Base-by-base conservation (phyloP, 2,329 filamentous ascomycete species). In the Ophiostoma australiae region DNA sequence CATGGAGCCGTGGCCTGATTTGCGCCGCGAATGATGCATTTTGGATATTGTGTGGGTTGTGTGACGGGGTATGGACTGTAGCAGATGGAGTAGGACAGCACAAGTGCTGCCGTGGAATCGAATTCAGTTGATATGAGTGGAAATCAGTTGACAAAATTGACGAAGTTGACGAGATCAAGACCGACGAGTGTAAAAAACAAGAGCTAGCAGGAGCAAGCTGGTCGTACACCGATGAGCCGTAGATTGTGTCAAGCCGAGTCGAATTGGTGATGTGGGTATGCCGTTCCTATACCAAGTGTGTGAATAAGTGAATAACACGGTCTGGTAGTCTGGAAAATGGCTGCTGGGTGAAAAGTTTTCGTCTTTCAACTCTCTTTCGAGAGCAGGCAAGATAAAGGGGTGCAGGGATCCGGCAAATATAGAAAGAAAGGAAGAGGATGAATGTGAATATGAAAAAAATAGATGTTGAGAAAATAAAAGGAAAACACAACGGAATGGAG, bases 1-100 rank as follows among this genome's bases (percentile, higher is more conserved):
- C 78, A 81, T 81, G 70, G 85, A 86, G 76, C 78, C 80, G 79
- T 86, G 84, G 73, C 86, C 85, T 66, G 86, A 87, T 79, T 83
- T 86, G 77, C 84, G 83, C 76, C 86, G 83, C 72, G 81, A 82
- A 78, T 88, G 85, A 78, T 86, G 84, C 86, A 88, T 87, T 75
- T 77, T 69, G 31, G 73, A 72, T 73, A 11, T 1, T 13, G 35
- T 39, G 10, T 66, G 63, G 7, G 63, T 23, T 66, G 63, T 66
- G 63, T 39, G 17, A 23, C 35, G 33, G 33, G n/a, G 15, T 66
- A 31, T n/a, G 58, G 20, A 39, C 17, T 66, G 58, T 35, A 27
- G 20, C 7, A 39, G 55, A 63, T 27, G n/a, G 23, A 58, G n/a
- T 8, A 58, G n/a, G 52, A 58, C 20, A 10, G 10, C n/a, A 58